Conservation (phyloP, 2,329 filamentous ascomycete genomes). For the Aspergillus alliaceus region DNA sequence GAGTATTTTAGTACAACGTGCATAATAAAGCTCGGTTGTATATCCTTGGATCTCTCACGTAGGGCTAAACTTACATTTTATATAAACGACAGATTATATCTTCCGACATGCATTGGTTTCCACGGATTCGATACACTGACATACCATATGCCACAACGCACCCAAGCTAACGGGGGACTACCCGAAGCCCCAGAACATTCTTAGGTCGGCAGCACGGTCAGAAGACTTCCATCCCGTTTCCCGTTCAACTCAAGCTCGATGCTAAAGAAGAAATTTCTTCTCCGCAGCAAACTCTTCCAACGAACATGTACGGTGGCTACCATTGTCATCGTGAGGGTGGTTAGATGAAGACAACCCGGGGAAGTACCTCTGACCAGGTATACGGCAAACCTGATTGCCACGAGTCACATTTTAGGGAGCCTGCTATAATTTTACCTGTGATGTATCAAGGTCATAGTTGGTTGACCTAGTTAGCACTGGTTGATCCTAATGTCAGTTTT, state of each 20-base stretch:
- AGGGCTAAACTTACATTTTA: background rate
- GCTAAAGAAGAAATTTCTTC: background rate
- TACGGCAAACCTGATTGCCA: background rate
- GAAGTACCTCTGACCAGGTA: background rate
- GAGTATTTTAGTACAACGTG: background rate
- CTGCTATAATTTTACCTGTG: background rate
- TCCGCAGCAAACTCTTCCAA: background rate
- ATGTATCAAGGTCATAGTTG: background rate
- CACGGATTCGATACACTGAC: too few species aligned
- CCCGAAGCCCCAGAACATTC: background rate
- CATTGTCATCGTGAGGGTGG: background rate
- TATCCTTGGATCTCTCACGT: background rate
- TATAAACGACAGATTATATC: background rate
- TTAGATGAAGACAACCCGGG: background rate
- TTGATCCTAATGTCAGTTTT: background rate
- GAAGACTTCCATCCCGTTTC: background rate
- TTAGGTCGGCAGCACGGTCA: background rate
- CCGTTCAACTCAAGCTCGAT: background rate
- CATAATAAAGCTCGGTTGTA: background rate
- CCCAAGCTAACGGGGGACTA: background rate
- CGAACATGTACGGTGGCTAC: background rate
- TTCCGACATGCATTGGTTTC: too few species aligned
- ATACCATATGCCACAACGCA: background rate
- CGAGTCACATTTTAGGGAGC: background rate
- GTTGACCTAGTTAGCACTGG: background rate